These are phyloP conservation scores for Symmetrospora coprosmae DNA, from an alignment of 768 basidiomycete species.

Conservation along the genomic window DNA sequence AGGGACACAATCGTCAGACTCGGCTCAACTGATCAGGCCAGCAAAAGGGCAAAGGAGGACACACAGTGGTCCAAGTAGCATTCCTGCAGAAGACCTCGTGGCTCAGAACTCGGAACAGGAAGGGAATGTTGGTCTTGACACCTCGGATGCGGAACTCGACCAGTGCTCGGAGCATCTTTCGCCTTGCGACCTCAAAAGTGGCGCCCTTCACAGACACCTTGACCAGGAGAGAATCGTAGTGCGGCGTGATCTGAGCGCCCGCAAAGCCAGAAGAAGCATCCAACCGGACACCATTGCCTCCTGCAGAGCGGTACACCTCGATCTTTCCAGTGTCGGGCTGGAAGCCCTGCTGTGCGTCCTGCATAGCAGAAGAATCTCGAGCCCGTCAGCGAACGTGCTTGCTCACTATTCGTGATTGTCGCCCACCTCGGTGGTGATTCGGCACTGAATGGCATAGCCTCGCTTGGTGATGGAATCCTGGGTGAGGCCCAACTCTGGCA, in stretches of 20 bases:
- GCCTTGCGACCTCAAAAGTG: conserved; percentile 92
- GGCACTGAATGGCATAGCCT: conserved; percentile 95
- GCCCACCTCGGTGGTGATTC: conserved; percentile 95
- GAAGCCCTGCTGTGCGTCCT: conserved; percentile 72
- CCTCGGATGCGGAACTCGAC: conserved; percentile 99
- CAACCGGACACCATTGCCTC: conserved; percentile 93
- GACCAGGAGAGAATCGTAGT: conserved; percentile 87
- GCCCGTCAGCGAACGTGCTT: background rate
- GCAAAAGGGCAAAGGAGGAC: conserved; percentile 29
- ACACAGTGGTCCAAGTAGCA: conserved; percentile 91
- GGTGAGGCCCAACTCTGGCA: conserved; percentile 83
- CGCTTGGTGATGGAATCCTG: conserved; percentile 92
- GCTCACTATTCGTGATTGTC: no score
- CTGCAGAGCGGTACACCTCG: conserved; percentile 95
- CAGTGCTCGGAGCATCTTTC: conserved; percentile 98
- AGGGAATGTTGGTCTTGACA: conserved; percentile 87
- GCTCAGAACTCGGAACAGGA: conserved; percentile 93
- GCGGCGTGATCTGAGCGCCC: conserved; percentile 86
- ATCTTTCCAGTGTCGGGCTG: conserved; percentile 99
- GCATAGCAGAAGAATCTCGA: background rate
- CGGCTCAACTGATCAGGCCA: background rate
- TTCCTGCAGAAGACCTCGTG: conserved; percentile 91
- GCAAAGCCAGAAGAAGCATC: conserved; percentile 96
- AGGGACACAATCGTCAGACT: background rate
- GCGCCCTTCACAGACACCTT: conserved; percentile 92